A percentile compares a stretch with the other conserved stretches of the same genome.
These are phyloP conservation scores for Penicillium frequentans DNA, from an alignment of 2,329 filamentous ascomycete species.

Conservation along the genomic window DNA sequence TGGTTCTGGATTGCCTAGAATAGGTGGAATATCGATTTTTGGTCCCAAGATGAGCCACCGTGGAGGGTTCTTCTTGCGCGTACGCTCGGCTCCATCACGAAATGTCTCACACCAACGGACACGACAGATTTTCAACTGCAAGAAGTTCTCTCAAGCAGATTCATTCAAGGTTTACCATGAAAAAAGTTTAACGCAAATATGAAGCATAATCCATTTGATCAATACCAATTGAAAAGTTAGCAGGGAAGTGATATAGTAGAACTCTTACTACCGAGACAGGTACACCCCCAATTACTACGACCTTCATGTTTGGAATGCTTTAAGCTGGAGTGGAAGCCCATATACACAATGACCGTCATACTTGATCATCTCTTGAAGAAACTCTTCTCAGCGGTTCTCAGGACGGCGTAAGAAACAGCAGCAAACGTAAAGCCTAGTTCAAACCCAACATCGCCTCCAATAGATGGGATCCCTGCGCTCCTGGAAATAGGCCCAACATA, in stretches of 20 bases:
- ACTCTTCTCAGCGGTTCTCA: conserved; percentile 52
- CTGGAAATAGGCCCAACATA: conserved; percentile 66
- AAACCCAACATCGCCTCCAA: conserved; percentile 60
- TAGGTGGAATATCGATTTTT: neutral
- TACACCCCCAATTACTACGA: no score
- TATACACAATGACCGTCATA: neutral
- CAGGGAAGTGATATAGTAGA: no score
- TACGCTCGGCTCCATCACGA: no score
- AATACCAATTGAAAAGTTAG: no score
- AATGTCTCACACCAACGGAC: no score
- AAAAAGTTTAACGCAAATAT: no score
- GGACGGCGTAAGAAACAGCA: conserved; percentile 50
- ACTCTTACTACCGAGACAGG: no score
- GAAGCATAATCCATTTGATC: no score
- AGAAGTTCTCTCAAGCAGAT: no score
- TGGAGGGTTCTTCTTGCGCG: no score
- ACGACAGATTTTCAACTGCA: no score
- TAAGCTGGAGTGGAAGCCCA: neutral
- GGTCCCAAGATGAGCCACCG: neutral
- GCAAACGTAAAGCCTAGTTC: conserved; percentile 65
- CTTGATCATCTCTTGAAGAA: conserved; percentile 28
- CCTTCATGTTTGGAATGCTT: neutral
- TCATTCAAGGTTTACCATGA: no score
- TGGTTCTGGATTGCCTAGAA: conserved; percentile 34
- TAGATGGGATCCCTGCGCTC: conserved; percentile 50